Evolutionary conservation across 805 yeast genomes (phyloP).

Genomic region (Zygotorulaspora chibaensis): DNA sequence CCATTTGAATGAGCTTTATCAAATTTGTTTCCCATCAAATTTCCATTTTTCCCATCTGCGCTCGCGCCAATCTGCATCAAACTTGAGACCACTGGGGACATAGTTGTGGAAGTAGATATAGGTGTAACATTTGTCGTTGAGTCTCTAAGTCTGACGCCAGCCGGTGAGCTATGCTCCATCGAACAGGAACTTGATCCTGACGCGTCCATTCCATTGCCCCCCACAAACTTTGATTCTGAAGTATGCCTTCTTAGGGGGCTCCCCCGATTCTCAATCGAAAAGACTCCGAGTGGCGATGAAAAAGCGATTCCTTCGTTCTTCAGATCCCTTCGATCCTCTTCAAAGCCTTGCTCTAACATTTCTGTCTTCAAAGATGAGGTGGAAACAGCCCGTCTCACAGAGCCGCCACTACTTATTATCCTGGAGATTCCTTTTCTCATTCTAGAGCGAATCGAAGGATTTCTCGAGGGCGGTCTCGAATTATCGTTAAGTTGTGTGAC

Average conservation of each 20-base stretch:
- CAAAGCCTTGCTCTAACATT: background rate
- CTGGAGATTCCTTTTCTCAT: conserved; percentile 28
- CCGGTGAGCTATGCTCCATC: conserved; percentile 1
- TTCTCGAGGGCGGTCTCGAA: conserved; percentile 9
- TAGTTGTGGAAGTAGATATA: conserved; percentile 12
- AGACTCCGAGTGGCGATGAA: background rate
- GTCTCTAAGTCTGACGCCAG: conserved; percentile 1
- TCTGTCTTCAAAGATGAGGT: conserved; percentile 8
- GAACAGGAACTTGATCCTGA: conserved; percentile 3
- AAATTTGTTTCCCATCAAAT: background rate
- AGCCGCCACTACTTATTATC: conserved; percentile 24
- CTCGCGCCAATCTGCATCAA: conserved; percentile 1
- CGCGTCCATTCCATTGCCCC: background rate
- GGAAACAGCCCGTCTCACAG: conserved; percentile 15
- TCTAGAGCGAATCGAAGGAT: conserved; percentile 28
- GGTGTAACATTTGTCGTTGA: conserved; percentile 9
- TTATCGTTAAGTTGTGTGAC: conserved; percentile 13
- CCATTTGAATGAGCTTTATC: background rate
- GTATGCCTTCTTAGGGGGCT: background rate
- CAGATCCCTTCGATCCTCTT: background rate
- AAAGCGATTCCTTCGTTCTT: background rate
- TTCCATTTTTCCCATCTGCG: conserved; percentile 1
- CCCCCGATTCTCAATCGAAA: background rate
- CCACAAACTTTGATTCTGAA: background rate
- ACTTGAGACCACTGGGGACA: conserved; percentile 8